Percentiles rank a stretch among this genome's conserved stretches.
Evolutionary conservation across 2,329 filamentous ascomycete species (phyloP).

Genomic region (Pyrenochaeta sp.): DNA sequence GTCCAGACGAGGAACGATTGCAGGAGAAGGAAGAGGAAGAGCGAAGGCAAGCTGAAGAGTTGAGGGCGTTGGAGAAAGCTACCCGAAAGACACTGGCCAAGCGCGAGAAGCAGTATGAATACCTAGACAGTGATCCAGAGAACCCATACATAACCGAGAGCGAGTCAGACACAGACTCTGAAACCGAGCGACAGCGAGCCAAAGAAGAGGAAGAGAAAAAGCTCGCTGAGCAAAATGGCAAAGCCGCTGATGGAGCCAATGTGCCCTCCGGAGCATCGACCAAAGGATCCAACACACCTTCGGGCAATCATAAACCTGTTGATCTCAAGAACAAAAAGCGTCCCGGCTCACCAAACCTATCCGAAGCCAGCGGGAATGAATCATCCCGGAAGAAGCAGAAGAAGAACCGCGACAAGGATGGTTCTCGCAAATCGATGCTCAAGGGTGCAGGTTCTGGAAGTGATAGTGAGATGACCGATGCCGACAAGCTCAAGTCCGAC

Average conservation of each 20-base stretch:
- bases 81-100: conserved; percentile 83
- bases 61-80: conserved; percentile 76
- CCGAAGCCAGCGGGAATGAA: conserved; percentile 91
- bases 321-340: conserved; percentile 74
- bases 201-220: conserved; percentile 61
- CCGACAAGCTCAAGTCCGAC: too few species aligned
- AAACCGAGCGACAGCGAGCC: conserved; percentile 68
- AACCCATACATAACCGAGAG: conserved; percentile 47
- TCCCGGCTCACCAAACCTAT: conserved; percentile 83
- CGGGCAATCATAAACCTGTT: conserved; percentile 59
- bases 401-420: conserved; percentile 45
- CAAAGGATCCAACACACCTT: conserved; percentile 75
- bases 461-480: conserved; percentile 75
- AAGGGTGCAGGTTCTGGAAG: conserved; percentile 67
- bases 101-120: conserved; percentile 85
- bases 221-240: conserved; percentile 56
- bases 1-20: conserved; percentile 55
- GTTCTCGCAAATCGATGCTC: conserved; percentile 33
- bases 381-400: conserved; percentile 71
- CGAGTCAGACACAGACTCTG: conserved; percentile 60
- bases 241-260: conserved; percentile 55
- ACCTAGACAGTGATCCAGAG: conserved; percentile 80
- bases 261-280: conserved; percentile 63
- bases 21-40: conserved; percentile 74
- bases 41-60: conserved; percentile 71